Evolutionary conservation across 495 filamentous ascomycete genomes (phyloP).

Genomic region (Choiromyces venosus): DNA sequence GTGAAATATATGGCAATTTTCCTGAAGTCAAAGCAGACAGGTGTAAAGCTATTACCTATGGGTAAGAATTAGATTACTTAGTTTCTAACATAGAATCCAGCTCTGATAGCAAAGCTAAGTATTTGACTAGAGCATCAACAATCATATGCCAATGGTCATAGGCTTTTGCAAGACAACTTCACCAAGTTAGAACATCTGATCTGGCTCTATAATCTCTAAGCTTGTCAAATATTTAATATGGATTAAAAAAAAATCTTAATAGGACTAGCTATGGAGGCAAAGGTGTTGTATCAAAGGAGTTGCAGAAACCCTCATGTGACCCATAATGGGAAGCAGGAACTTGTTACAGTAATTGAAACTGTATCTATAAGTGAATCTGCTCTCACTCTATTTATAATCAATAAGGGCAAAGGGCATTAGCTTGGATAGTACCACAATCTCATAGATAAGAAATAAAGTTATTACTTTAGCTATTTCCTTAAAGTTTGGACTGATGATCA

Average conservation of each 20-base stretch:
- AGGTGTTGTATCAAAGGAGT: neutral
- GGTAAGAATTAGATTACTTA: slow-evolving; percentile 9
- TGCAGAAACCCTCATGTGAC: slow-evolving; percentile 6
- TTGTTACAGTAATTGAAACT: slow-evolving; percentile 8
- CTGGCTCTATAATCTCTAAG: neutral
- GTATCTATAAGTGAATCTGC: neutral
- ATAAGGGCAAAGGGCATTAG: slow-evolving; percentile 2
- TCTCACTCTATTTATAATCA: slow-evolving; percentile 2
- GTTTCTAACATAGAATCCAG: slow-evolving; percentile 8
- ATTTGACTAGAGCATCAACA: slow-evolving; percentile 5
- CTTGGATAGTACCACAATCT: neutral
- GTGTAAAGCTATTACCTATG: no score
- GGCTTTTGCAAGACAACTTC: neutral
- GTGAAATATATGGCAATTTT: no score
- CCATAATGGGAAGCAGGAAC: slow-evolving; percentile 10
- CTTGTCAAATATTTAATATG: slow-evolving; percentile 7
- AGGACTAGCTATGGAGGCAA: slow-evolving; percentile 1
- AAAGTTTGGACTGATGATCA: slow-evolving; percentile 12
- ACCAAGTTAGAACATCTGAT: neutral
- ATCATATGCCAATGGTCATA: slow-evolving; percentile 3
- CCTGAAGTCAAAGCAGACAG: no score
- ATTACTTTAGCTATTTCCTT: neutral
- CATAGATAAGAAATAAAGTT: slow-evolving; percentile 13
- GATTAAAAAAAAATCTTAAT: slow-evolving; percentile 12
- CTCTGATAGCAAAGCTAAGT: slow-evolving; percentile 3